Evolutionary conservation across 768 basidiomycete species (phyloP).

Genomic region (Suillus tomentosus): DNA sequence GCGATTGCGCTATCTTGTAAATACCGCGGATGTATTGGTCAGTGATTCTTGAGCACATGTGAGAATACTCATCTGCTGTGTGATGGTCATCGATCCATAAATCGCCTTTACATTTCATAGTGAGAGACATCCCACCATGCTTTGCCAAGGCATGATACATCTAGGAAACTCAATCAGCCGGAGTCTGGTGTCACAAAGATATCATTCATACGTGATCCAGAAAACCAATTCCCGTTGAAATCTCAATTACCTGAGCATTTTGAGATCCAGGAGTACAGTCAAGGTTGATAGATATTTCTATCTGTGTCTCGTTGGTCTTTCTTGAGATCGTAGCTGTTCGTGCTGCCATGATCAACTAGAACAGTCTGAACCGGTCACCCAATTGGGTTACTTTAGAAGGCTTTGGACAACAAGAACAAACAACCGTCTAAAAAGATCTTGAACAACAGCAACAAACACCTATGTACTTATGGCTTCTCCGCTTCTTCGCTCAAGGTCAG

Average conservation of each 20-base stretch:
- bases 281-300: conserved; percentile 79
- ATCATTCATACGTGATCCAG: conserved; percentile 80
- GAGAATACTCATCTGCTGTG: conserved; percentile 85
- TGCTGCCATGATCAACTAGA: conserved; percentile 34
- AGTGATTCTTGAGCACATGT: conserved; percentile 12
- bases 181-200: neutral
- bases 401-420: conserved; percentile 14
- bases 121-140: conserved; percentile 92
- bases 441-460: conserved; percentile 12
- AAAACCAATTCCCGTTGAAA: conserved; percentile 97
- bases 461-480: conserved; percentile 14
- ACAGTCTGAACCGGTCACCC: neutral
- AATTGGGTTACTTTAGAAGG: neutral
- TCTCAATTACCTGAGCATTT: conserved; percentile 70
- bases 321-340: conserved; percentile 73
- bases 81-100: conserved; percentile 99
- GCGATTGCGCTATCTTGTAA: conserved; percentile 89
- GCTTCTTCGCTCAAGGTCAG: conserved; percentile 15
- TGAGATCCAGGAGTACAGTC: conserved; percentile 72
- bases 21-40: conserved; percentile 4
- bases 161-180: conserved; percentile 41
- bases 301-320: conserved; percentile 90
- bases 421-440: conserved; percentile 11
- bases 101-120: conserved; percentile 91
- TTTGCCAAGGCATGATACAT: conserved; percentile 99